A percentile compares a stretch with the other conserved stretches of the same genome.
Conservation (phyloP, 1,139 yeast genomes). For the Suhomyces coccinellae region DNA sequence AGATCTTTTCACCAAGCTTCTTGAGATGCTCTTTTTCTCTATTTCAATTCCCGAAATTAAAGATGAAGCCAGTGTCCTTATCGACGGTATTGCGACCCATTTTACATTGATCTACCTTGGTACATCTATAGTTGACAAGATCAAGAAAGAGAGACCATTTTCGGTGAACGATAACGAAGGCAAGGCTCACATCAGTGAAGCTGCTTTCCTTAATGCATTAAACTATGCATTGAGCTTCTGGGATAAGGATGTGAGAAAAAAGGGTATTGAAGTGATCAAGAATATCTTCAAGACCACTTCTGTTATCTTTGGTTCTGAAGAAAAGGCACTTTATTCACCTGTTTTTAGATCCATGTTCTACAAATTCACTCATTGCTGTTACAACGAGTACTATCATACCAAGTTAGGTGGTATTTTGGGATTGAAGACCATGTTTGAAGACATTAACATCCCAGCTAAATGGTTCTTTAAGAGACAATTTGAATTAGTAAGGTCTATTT, state of each 20-base stretch:
- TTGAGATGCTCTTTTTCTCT: slow-evolving; percentile 73
- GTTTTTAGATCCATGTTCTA: slow-evolving; percentile 76
- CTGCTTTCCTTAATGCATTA: slow-evolving; percentile 70
- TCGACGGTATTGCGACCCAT: slow-evolving; percentile 74
- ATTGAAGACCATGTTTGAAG: slow-evolving; percentile 67
- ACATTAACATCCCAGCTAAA: slow-evolving; percentile 61
- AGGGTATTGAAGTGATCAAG: slow-evolving; percentile 69
- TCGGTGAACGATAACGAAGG: slow-evolving; percentile 83
- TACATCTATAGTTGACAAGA: slow-evolving; percentile 67
- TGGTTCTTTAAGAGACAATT: slow-evolving; percentile 81
- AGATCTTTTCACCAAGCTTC: slow-evolving; percentile 55
- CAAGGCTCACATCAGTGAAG: slow-evolving; percentile 64
- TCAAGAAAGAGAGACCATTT: slow-evolving; percentile 70
- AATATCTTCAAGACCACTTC: slow-evolving; percentile 62
- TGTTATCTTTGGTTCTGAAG: slow-evolving; percentile 64
- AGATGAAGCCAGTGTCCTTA: slow-evolving; percentile 62
- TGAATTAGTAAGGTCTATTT: slow-evolving; percentile 81
- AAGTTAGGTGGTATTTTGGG: slow-evolving; percentile 92
- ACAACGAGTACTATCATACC: slow-evolving; percentile 80
- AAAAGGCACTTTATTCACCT: slow-evolving; percentile 69
- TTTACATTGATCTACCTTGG: slow-evolving; percentile 76
- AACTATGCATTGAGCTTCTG: slow-evolving; percentile 81
- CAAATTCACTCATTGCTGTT: slow-evolving; percentile 86
- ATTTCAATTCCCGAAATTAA: slow-evolving; percentile 74
- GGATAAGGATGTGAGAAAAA: slow-evolving; percentile 64